Base-by-base conservation (phyloP, 371 early-diverging fungal species). In the Mortierella sp. region DNA sequence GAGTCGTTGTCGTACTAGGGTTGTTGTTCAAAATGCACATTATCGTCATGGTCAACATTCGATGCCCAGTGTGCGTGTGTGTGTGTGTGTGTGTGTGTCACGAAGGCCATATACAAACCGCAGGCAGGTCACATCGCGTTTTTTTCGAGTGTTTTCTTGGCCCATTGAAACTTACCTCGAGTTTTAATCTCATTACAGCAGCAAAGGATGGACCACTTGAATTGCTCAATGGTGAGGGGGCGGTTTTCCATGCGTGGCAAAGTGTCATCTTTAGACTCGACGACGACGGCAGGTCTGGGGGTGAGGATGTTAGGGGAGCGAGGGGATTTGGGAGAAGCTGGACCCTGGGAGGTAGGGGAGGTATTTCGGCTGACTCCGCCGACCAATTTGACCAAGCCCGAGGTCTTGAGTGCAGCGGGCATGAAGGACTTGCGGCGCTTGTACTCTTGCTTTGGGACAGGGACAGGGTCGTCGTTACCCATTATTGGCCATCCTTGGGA, bases 121-220 rank as follows among this genome's bases (percentile, higher is more conserved):
- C 39, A 39, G 14, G 14, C 14, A 14, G 39, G 39, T 14, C n/a
- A n/a, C n/a, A n/a, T n/a, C n/a, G n/a, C n/a, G n/a, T n/a, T n/a
- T n/a, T n/a, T n/a, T n/a, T n/a, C n/a, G n/a, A n/a, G n/a, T n/a
- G n/a, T n/a, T 9, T 39, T 9, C 9, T 39, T 14, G 21, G 19
- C 45, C n/a, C 45, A 44, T 44, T 44, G 16, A 27, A 25, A 48
- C 49, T 60, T 64, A 71, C 72, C 72, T 71, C 66, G 65, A 41
- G 47, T 41, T 31, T 61, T 71, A 57, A 71, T 57, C 48, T 64
- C 72, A 50, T 65, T 55, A n/a, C 66, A 65, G 34, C 72, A 71
- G 21, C 49, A 60, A 21, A 64, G 29, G 34, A 59, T 60, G 2
- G 21, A 22, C 72, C 72, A 71, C 28, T 71, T 71, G 66, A 71